Conservation (phyloP, 1,284 basidiomycete species). For the Leccinum solheimii region DNA sequence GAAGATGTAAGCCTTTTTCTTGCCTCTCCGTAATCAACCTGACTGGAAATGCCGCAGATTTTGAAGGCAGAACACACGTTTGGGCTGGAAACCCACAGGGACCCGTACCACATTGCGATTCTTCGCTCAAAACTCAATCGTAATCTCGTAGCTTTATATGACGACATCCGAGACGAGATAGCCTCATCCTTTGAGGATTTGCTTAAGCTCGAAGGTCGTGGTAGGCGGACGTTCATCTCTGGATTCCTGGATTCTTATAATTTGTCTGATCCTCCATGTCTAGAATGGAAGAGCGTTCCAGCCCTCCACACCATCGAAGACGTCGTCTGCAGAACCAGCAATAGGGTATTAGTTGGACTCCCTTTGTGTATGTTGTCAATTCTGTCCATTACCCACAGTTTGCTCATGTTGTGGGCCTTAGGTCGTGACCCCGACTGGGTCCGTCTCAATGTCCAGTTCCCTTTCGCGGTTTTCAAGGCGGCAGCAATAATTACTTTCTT, state of each 20-base stretch:
- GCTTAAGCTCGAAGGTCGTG: slow-evolving; percentile 17
- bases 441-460: slow-evolving; percentile 36
- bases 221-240: slow-evolving; percentile 10
- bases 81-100: slow-evolving; percentile 22
- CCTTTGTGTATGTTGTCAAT: slow-evolving; percentile 36
- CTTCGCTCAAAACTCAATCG: slow-evolving; percentile 34
- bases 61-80: slow-evolving; percentile 16
- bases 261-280: slow-evolving; percentile 21
- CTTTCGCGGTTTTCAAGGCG: slow-evolving; percentile 36
- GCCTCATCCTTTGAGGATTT: slow-evolving; percentile 30
- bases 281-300: slow-evolving; percentile 35
- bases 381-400: neutral
- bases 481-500: slow-evolving; percentile 35
- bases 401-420: slow-evolving; percentile 13
- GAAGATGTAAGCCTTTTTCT: slow-evolving; percentile 7
- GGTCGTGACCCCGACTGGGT: slow-evolving; percentile 42
- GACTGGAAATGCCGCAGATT: neutral
- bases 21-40: neutral
- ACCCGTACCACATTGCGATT: slow-evolving; percentile 33
- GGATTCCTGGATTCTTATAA: neutral
- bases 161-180: slow-evolving; percentile 38
- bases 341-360: slow-evolving; percentile 43
- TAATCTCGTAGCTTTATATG: slow-evolving; percentile 27
- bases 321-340: slow-evolving; percentile 36
- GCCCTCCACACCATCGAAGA: slow-evolving; percentile 20